Evolutionary conservation across 2,329 filamentous ascomycete genomes (phyloP), one percentile per base, ranked within the genome.

Genomic region (Exophiala mesophila): DNA sequence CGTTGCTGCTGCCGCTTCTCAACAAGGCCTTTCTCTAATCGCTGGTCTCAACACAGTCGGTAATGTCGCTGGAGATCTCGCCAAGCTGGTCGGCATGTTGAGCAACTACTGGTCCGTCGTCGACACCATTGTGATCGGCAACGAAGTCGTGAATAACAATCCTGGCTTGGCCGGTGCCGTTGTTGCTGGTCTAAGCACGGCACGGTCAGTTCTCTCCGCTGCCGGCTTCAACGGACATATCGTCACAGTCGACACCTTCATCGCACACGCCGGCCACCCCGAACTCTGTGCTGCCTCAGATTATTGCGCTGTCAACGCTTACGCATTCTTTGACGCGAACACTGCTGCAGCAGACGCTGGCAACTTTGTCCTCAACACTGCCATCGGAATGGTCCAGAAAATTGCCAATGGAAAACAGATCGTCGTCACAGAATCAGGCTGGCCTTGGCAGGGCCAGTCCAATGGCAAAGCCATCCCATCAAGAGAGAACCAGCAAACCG

Each of bases 401-500:
- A 55, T 58, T 3, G 77, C 73, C 38, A 65, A 66, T 17, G 66
- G 67, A 52, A 83, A 87, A 63, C 71, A 73, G 33, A 73, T 85
- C 21, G 70, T 90, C 26, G 80, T 94, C 53, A 88, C 85, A 1
- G 88, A 94, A 69, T 82, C 83, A 3, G 88, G 88, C 37, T 95
- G 88, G 88, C 88, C 88, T 30, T 80, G 77, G 60, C 63, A 77
- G 53, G 88, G 88, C 13, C 54, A 68, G 9, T 47, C 71, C 39
- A 89, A 92, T 59, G 77, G 78, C 2, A 57, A 60, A 13, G 86
- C 86, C n/a, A 68, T 89, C 2, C 83, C 87, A 0, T 78, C 79
- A 9, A 56, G 67, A n/a, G 66, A 71, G 8, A 79, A 88, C 52
- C 88, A 94, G 62, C 59, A 68, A 8, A 60, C 63, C 16, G 88